A percentile compares a stretch with the other conserved stretches of the same genome.
Evolutionary conservation across 176 grass and related monocot species (phyloP).

Genomic region (Neostapfia colusana): DNA sequence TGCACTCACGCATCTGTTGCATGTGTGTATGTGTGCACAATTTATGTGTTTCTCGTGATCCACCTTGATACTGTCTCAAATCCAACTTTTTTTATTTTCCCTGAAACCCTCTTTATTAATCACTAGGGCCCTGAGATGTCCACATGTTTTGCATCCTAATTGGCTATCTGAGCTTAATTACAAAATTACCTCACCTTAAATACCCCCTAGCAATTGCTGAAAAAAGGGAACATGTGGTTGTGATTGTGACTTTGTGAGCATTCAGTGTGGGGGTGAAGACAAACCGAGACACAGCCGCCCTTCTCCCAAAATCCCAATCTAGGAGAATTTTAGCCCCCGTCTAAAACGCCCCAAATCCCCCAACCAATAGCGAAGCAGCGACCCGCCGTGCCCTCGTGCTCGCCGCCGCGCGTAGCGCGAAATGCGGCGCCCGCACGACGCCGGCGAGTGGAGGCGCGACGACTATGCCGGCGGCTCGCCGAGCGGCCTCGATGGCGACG

Average conservation of each 20-base stretch:
- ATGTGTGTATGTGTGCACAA: no score
- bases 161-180: not conserved
- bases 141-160: not conserved
- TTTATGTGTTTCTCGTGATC: no score
- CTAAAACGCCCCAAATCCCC: not conserved
- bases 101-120: no score
- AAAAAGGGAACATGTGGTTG: not conserved
- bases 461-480: conserved; percentile 29
- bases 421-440: conserved; percentile 39
- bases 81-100: no score
- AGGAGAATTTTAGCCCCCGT: not conserved
- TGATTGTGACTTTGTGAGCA: not conserved
- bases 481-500: not conserved
- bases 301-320: not conserved
- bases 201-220: not conserved
- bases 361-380: conserved; percentile 23
- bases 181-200: not conserved
- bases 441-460: conserved; percentile 29
- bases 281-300: not conserved
- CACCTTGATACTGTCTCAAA: no score
- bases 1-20: no score
- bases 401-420: conserved; percentile 14
- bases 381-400: not conserved
- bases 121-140: not conserved
- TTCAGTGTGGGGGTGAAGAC: not conserved